Evolutionary conservation across 331 rosid species (phyloP).

Genomic region (Pyracantha coccinea): DNA sequence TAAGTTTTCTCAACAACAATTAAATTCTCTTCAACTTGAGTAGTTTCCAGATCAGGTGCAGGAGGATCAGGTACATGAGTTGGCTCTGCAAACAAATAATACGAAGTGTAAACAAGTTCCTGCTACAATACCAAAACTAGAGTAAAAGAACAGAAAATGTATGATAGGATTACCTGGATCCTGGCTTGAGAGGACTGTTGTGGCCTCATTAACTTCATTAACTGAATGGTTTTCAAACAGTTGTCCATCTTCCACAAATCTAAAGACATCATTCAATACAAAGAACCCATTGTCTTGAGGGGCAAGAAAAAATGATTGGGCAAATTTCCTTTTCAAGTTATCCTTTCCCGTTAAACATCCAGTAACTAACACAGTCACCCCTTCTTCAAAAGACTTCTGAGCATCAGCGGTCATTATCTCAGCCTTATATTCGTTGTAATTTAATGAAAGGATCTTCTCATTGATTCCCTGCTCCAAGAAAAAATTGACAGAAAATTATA

Average conservation of each 20-base stretch:
- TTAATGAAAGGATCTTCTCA: slow-evolving; percentile 57
- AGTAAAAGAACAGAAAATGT: not conserved
- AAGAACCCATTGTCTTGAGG: slow-evolving; percentile 72
- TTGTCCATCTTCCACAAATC: slow-evolving; percentile 51
- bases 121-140: not conserved
- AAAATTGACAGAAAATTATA: not conserved
- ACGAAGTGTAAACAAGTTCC: not conserved
- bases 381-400: slow-evolving; percentile 49
- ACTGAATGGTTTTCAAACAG: slow-evolving; percentile 25
- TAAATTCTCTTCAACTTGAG: slow-evolving; percentile 22
- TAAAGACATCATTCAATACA: slow-evolving; percentile 68
- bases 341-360: slow-evolving; percentile 70
- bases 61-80: slow-evolving; percentile 35
- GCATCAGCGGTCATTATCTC: slow-evolving; percentile 76
- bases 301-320: slow-evolving; percentile 71
- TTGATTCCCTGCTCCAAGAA: slow-evolving; percentile 48
- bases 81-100: slow-evolving; percentile 27
- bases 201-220: slow-evolving; percentile 29
- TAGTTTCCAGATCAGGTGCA: slow-evolving; percentile 32
- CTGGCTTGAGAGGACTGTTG: slow-evolving; percentile 18
- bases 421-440: slow-evolving; percentile 47
- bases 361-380: slow-evolving; percentile 68
- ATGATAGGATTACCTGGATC: slow-evolving; percentile 38
- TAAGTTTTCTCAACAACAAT: slow-evolving; percentile 25
- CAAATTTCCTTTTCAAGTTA: slow-evolving; percentile 53